Evolutionary conservation across 495 filamentous ascomycete species (phyloP).

Genomic region (Mytilinidion resinicola): DNA sequence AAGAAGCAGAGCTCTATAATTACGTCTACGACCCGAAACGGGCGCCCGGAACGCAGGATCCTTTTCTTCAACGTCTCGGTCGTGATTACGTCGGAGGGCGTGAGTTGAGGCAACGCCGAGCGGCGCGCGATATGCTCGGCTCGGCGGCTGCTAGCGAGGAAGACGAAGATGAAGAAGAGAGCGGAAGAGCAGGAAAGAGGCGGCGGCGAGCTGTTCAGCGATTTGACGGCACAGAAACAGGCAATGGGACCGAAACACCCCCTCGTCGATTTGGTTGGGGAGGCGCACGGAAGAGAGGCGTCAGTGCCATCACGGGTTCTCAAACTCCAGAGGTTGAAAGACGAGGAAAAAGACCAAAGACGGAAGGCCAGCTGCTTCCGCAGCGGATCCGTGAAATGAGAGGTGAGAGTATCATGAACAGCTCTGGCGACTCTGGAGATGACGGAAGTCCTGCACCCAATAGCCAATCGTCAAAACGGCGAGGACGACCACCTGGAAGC

Average conservation of each 20-base stretch:
- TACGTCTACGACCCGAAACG: constrained; percentile 35
- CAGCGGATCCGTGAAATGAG: constrained; percentile 35
- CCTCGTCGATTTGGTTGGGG: constrained; percentile 20
- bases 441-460: constrained; percentile 15
- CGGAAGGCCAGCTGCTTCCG: constrained; percentile 11
- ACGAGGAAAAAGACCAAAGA: constrained; percentile 14
- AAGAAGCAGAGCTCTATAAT: constrained; percentile 40
- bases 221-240: constrained; percentile 19
- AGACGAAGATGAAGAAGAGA: constrained; percentile 21
- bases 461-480: constrained; percentile 7
- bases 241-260: constrained; percentile 7
- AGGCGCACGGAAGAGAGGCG: constrained; percentile 23
- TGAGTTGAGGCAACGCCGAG: constrained; percentile 34
- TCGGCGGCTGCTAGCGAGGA: constrained; percentile 29
- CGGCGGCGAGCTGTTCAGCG: constrained; percentile 18
- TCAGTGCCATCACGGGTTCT: constrained; percentile 14
- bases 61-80: constrained; percentile 32
- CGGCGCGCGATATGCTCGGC: constrained; percentile 24
- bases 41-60: constrained; percentile 33
- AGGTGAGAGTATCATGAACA: constrained; percentile 29
- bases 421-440: constrained; percentile 25
- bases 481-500: constrained; percentile 35
- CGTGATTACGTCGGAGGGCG: constrained; percentile 29
- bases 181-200: constrained; percentile 11
- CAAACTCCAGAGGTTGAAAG: constrained; percentile 25